Evolutionary conservation across 768 basidiomycete genomes (phyloP).

Genomic region (Lactarius deliciosus): DNA sequence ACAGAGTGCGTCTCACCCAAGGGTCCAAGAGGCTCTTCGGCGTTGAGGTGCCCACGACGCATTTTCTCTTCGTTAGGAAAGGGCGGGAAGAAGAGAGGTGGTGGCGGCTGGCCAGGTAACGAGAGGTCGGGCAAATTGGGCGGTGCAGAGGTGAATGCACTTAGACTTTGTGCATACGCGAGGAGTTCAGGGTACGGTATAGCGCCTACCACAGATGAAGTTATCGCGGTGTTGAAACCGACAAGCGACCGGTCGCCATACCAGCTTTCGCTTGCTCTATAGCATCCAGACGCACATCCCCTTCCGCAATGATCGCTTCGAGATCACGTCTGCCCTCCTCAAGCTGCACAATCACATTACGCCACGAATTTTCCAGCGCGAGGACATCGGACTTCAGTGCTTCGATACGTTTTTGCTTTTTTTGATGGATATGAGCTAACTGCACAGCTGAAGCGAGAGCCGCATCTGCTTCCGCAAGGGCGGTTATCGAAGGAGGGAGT

Average conservation of each 20-base stretch:
- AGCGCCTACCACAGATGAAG: slow-evolving; percentile 47
- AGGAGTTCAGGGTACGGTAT: slow-evolving; percentile 82
- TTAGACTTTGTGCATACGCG: slow-evolving; percentile 81
- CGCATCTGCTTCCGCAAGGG: slow-evolving; percentile 63
- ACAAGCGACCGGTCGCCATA: slow-evolving; percentile 35
- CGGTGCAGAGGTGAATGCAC: slow-evolving; percentile 84
- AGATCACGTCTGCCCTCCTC: slow-evolving; percentile 67
- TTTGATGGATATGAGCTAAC: slow-evolving; percentile 68
- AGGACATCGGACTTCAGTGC: slow-evolving; percentile 68
- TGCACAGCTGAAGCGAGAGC: slow-evolving; percentile 65
- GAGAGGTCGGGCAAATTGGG: slow-evolving; percentile 81
- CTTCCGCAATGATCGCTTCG: slow-evolving; percentile 68
- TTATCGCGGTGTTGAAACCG: not conserved
- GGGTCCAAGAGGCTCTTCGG: slow-evolving; percentile 73
- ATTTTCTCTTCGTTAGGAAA: slow-evolving; percentile 93
- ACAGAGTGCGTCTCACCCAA: slow-evolving; percentile 82
- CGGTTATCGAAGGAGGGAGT: slow-evolving; percentile 53
- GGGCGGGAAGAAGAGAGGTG: slow-evolving; percentile 83
- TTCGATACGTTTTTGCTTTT: slow-evolving; percentile 73
- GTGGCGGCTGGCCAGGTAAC: slow-evolving; percentile 68
- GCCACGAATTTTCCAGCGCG: slow-evolving; percentile 64
- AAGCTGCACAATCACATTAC: slow-evolving; percentile 62
- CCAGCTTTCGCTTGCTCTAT: slow-evolving; percentile 74
- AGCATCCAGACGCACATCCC: slow-evolving; percentile 67
- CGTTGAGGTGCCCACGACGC: slow-evolving; percentile 77